Conservation (phyloP, 257 asterid species). For the Gentiana dahurica region DNA sequence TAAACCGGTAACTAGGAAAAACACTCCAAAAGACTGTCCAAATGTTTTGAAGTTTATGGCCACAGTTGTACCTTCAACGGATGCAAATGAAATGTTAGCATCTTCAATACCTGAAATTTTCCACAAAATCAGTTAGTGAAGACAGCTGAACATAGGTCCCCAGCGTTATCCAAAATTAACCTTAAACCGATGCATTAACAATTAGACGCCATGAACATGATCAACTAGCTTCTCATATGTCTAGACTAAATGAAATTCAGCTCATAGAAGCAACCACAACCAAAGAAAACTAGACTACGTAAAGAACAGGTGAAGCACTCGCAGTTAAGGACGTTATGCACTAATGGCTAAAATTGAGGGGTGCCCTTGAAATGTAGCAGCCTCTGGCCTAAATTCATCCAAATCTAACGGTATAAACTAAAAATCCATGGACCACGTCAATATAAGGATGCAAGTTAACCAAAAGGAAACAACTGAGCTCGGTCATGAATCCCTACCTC, state of each 20-base stretch:
- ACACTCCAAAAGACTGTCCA: not conserved
- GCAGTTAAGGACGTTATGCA: too few relatives aligned
- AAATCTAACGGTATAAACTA: too few relatives aligned
- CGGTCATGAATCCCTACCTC: conserved; percentile 13
- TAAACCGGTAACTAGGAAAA: not conserved
- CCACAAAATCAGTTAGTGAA: not conserved
- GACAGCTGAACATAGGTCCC: not conserved
- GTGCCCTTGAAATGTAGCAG: too few relatives aligned
- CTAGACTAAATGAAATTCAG: too few relatives aligned
- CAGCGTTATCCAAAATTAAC: not conserved
- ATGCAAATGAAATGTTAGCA: conserved; percentile 19
- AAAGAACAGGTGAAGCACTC: too few relatives aligned
- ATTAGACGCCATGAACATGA: not conserved
- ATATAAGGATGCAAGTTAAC: not conserved
- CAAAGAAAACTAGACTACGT: too few relatives aligned
- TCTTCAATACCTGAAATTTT: conserved; percentile 25
- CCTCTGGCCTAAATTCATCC: too few relatives aligned
- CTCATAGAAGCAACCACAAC: too few relatives aligned
- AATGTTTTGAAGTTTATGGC: conserved; percentile 1
- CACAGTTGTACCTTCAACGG: conserved; percentile 23
- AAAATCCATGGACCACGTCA: not conserved
- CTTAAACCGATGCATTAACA: not conserved
- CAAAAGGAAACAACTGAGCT: not conserved
- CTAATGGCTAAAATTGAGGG: too few relatives aligned
- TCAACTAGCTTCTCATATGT: not conserved